phyloP scores from a whole-genome alignment of 2,329 filamentous ascomycete genomes.

The Thelonectria rubi region DNA sequence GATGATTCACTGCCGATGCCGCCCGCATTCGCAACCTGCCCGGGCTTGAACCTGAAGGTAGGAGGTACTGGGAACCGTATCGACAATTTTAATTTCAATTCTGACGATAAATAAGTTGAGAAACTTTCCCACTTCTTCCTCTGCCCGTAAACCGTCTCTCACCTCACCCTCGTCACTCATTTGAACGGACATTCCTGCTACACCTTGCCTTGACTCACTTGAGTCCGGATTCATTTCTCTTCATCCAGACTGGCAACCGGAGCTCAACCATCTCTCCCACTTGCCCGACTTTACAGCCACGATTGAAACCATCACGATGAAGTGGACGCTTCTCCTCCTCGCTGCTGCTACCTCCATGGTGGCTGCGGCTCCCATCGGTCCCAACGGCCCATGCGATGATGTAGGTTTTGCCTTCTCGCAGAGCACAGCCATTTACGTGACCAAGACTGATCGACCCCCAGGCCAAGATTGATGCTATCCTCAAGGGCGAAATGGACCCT shows the following conservation, averaged over 20 bases:
- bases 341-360: conserved; percentile 32
- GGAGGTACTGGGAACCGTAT: too few relatives aligned
- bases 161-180: conserved; percentile 17
- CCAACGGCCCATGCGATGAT: conserved; percentile 48
- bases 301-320: conserved; percentile 28
- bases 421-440: not conserved
- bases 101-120: conserved; percentile 13
- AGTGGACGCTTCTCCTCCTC: conserved; percentile 34
- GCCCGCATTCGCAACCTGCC: too few relatives aligned
- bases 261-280: too few relatives aligned
- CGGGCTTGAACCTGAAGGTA: too few relatives aligned
- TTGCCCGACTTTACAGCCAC: not conserved
- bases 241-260: not conserved
- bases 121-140: conserved; percentile 2
- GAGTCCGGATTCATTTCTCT: not conserved
- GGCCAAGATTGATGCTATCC: conserved; percentile 53
- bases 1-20: too few relatives aligned
- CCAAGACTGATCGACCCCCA: conserved; percentile 23
- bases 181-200: not conserved
- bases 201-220: not conserved
- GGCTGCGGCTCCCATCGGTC: conserved; percentile 43
- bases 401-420: conserved; percentile 35
- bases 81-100: not conserved
- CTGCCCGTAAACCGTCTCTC: not conserved
- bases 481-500: conserved; percentile 57